phyloP scores from a whole-genome alignment of 805 yeast genomes.

The Ogataea angusta region DNA sequence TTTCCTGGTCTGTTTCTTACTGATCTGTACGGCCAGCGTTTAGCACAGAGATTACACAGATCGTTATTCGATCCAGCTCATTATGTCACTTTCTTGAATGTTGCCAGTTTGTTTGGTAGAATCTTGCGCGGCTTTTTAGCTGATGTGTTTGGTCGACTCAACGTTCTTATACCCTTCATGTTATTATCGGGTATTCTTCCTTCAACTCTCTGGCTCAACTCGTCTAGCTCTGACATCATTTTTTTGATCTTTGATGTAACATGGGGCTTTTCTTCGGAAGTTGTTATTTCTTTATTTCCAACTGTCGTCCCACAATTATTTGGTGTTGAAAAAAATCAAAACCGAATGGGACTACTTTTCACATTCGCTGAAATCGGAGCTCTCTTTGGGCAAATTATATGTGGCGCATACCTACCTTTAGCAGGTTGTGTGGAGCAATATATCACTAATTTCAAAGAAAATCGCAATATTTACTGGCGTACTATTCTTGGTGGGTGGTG shows the following conservation, averaged over 20 bases:
- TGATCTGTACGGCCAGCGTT: constrained; percentile 50
- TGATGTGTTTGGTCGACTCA: constrained; percentile 43
- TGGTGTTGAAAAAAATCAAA: constrained; percentile 33
- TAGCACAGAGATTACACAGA: constrained; percentile 49
- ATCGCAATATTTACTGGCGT: background rate
- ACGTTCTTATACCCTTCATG: constrained; percentile 33
- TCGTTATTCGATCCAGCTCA: constrained; percentile 38
- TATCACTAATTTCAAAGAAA: background rate
- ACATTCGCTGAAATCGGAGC: background rate
- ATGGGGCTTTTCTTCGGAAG: constrained; percentile 37
- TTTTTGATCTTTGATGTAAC: constrained; percentile 36
- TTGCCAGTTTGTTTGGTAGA: constrained; percentile 1
- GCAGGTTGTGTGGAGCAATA: background rate
- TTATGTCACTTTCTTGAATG: constrained; percentile 35
- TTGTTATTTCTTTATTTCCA: constrained; percentile 34
- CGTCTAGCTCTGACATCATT: constrained; percentile 34
- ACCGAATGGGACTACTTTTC: constrained; percentile 36
- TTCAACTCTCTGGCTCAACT: constrained; percentile 48
- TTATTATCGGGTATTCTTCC: constrained; percentile 36
- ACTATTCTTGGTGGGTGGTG: background rate
- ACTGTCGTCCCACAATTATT: constrained; percentile 34
- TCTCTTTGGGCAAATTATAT: background rate
- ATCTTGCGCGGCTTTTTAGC: constrained; percentile 48
- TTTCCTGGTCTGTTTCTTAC: constrained; percentile 56
- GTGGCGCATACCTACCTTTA: background rate